phyloP scores from a whole-genome alignment of 805 yeast species.

The Yarrowia sp. region DNA sequence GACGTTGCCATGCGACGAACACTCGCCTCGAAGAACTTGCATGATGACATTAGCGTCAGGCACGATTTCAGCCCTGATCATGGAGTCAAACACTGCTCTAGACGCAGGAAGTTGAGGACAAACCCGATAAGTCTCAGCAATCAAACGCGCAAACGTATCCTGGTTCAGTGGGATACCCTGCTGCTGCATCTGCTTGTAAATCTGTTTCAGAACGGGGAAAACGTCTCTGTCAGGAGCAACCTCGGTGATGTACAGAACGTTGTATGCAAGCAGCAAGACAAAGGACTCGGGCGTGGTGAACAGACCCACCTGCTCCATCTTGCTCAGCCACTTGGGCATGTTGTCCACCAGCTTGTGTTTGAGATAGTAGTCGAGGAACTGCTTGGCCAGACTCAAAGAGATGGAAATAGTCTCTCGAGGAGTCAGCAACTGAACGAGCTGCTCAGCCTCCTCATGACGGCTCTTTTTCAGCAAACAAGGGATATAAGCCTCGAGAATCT shows the following conservation, averaged over 20 bases:
- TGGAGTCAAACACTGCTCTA: slow-evolving; percentile 11
- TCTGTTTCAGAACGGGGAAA: slow-evolving; percentile 21
- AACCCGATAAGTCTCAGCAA: slow-evolving; percentile 8
- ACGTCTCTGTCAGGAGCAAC: slow-evolving; percentile 1
- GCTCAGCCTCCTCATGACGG: slow-evolving; percentile 27
- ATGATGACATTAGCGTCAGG: slow-evolving; percentile 16
- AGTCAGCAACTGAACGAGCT: slow-evolving; percentile 9
- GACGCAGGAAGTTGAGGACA: slow-evolving; percentile 20
- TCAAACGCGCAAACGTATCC: not conserved
- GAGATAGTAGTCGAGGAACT: slow-evolving; percentile 17
- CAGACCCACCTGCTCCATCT: slow-evolving; percentile 25
- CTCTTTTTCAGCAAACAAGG: slow-evolving; percentile 9
- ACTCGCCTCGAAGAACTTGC: slow-evolving; percentile 22
- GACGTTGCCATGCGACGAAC: slow-evolving; percentile 9
- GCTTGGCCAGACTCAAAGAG: not conserved
- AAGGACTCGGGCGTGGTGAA: slow-evolving; percentile 37
- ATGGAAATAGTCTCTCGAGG: slow-evolving; percentile 10
- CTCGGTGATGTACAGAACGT: slow-evolving; percentile 25
- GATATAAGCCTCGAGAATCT: slow-evolving; percentile 21
- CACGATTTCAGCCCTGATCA: slow-evolving; percentile 9
- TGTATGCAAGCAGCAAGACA: slow-evolving; percentile 24
- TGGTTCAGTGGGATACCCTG: slow-evolving; percentile 20
- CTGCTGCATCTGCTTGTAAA: slow-evolving; percentile 23
- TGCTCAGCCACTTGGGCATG: slow-evolving; percentile 23
- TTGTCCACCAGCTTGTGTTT: slow-evolving; percentile 7